Evolutionary conservation across 768 basidiomycete species (phyloP), one percentile per base, ranked within the genome.

Genomic region (Sutorius australiensis): DNA sequence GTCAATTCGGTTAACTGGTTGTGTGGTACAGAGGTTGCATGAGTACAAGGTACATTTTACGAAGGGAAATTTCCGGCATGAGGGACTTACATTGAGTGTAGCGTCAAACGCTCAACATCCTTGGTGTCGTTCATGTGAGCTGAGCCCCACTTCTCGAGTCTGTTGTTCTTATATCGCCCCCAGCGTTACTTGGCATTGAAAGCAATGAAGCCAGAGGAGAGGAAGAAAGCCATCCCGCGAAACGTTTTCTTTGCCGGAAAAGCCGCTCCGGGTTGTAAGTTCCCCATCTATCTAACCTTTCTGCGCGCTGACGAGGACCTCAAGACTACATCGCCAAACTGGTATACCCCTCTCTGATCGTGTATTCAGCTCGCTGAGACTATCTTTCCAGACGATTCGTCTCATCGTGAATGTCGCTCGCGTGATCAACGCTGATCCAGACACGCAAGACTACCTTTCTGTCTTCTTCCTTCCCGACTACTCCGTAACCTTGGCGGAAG

Each of bases 211-310:
- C 80, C 89, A 0, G 85, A 72, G 28, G 84, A 97, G 67, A 81
- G 89, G 63, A 87, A 88, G 76, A 89, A 89, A 67, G 80, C 87
- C 58, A 84, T 81, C 60, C 88, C 84, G n/a, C 81, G 84, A 48
- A 93, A 92, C 17, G 87, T 92, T n/a, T 89, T 99, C 77, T 98
- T 99, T 58, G 95, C 92, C 31, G 95, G 97, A 57, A 98, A 98
- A 69, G 94, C 95, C 48, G 95, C 95, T 0, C 95, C 95, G 36
- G 95, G 85, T 53, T 92, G 87, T 88, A 66, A 65, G 85, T 74
- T 2, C 7, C 17, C 27, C 13, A 16, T 17, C 30, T 33, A 27
- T 37, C n/a, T 13, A 12, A 17, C n/a, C 19, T 37, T 17, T 16
- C 28, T 47, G 11, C 17, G 46, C 21, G 10, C 55, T 54, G 50